Evolutionary conservation across 1,284 basidiomycete species (phyloP), one percentile per base, ranked within the genome.

Genomic region (Polyporus tsugae): DNA sequence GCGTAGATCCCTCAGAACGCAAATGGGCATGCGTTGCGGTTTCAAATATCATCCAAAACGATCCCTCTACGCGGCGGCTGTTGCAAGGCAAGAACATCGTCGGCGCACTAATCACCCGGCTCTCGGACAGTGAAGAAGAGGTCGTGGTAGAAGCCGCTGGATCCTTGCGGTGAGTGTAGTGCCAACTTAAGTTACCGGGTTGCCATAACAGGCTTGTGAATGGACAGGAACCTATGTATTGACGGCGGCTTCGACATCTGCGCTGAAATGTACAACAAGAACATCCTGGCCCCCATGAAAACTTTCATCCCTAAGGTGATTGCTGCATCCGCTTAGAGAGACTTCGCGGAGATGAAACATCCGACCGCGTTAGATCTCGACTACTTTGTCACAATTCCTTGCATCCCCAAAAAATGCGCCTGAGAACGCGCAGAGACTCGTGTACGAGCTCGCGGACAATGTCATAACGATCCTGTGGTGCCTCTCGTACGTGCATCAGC

Each of bases 261-360:
- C 75, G 94, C 92, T 4, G 95, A 98, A 80, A 97, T 98, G 95
- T 97, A 92, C 81, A 98, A 98, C 81, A 98, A 98, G 83, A 93
- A 93, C 73, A 90, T 98, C 64, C 84, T 97, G 65, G 85, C 89
- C 1, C 94, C 93, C 0, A 80, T 95, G 66, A 89, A 84, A 75
- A 85, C 85, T 0, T 93, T 93, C 74, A 84, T 95, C 35, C 90
- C 91, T 10, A 95, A 94, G 82, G 94, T 93, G 70, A 36, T 78
- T n/a, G n/a, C 11, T 38, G 46, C 35, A 52, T 15, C 39, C 57
- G 49, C 52, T 35, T 46, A 35, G n/a, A 44, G 63, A 72, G 67
- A 38, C 22, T 49, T 38, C 10, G 29, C 65, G 42, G 55, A 42
- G 6, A 46, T 33, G 36, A 57, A 15, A 22, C n/a, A 36, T 7